Base-by-base conservation (phyloP, 768 basidiomycete genomes). In the Pleurotus tuber-regium region DNA sequence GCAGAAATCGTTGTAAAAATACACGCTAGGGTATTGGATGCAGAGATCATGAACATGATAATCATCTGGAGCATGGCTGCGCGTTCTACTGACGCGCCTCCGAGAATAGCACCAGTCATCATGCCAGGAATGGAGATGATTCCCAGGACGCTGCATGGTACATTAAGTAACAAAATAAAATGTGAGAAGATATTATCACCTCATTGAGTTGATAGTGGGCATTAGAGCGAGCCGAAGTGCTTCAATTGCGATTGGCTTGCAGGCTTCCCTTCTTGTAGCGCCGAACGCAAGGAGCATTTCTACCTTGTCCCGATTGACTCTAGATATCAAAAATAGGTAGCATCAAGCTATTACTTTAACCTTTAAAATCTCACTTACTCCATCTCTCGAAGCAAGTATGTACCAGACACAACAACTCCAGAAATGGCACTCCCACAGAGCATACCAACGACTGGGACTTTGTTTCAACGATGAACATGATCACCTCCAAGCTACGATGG, bases 51-150 rank as follows among this genome's bases (percentile, higher is more conserved):
- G 67, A 95, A 94, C 86, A 93, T 89, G 69, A 95, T 91, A 51
- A 95, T 84, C 86, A 93, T 94, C 59, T 95, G 93, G 14, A 94
- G 70, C 48, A 84, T 82, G 2, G 89, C 89, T 0, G 92, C 93
- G 66, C 92, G 91, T 18, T 89, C 78, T 30, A 94, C 89, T 25
- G 86, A 85, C 7, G 88, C 81, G 0, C 92, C 92, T 9, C 89
- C 93, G 11, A 95, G 81, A 54, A 95, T 86, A 3, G 92, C 89
- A 57, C 92, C 92, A 0, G 89, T 91, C 89, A 94, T 92, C 89
- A 91, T 92, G 1, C 91, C 90, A 1, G 87, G 87, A 48, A 88
- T 89, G 12, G 86, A 70, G 49, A 89, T 87, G 52, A 87, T 84
- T 6, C 87, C 86, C 6, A 87, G 72, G 38, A 89, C 84, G 61